Evolutionary conservation across 352 stramenopile species (phyloP), one percentile per base, ranked within the genome.

Genomic region (Discostella stelligera): DNA sequence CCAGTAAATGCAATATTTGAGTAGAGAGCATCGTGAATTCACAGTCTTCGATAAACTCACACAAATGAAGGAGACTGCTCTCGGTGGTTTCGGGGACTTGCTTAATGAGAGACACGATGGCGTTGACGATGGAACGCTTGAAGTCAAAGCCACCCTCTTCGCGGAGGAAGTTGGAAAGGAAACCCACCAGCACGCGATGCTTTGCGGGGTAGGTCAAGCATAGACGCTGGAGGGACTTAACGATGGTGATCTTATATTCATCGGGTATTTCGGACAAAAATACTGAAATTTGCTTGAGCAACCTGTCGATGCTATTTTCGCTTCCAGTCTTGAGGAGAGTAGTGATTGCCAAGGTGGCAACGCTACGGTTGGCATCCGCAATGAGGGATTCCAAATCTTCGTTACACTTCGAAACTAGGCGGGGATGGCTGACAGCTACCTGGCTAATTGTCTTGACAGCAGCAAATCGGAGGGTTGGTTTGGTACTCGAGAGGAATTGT

Each of bases 1-100:
- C 97, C 20, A 99, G 81, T 10, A 99, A 90, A 75, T 98, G 95
- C 61, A 99, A 77, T 66, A 99, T 98, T 94, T 98, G 73, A 69
- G 97, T 95, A 1, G 84, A 94, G 10, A 97, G 78, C 32, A 90
- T 95, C 49, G 91, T 95, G 80, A 96, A 97, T 85, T 97, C 94
- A 66, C 94, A 97, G 90, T 99, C 97, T 80, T 99, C 98, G 77
- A 99, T 99, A 77, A 99, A 99, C 89, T 99, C 98, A 70, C 97
- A 99, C 62, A 99, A 80, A 81, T 99, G 96, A 3, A 99, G 89
- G 30, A 99, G 86, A 16, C 90, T 96, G 39, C 89, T 95, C 79
- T 99, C 97, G 77, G 98, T 99, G 60, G 96, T 97, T 82, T 99
- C 96, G 9, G 97, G 96, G 25, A 99, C 97, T 54, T 92, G 81